Base-by-base conservation (phyloP, 371 early-diverging fungal species). In the Zopfochytrium polystomum region DNA sequence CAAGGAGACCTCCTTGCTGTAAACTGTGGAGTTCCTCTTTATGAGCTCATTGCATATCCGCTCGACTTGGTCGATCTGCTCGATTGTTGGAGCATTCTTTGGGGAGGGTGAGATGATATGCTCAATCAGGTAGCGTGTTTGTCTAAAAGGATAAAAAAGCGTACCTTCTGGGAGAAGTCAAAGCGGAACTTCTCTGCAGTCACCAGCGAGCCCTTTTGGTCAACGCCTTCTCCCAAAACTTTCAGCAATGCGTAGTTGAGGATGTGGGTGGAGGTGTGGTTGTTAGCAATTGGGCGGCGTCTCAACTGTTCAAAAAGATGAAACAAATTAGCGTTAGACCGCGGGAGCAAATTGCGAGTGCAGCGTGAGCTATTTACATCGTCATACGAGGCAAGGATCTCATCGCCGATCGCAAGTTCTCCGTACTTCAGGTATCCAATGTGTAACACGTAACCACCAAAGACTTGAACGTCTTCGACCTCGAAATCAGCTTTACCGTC, bases 191-290 rank as follows among this genome's bases (percentile, higher is more conserved):
- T 96, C 64, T 96, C 96, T 34, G 92, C 88, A 20, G 98, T 88
- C 33, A 99, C 99, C 45, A 99, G 84, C 31, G 98, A 98, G 27
- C 99, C 99, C 78, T 91, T 92, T 79, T 99, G 99, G 65, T 95
- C 96, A 43, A 92, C 79, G 45, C 80, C 71, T 31, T 78, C 85
- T 34, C 85, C 86, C 44, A 95, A 72, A 4, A 92, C 86, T 63
- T 86, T 76, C 55, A 92, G 85, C 55, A 99, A 85, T 9, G 95
- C 96, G 79, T 79, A 93, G 87, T 99, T 98, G 52, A 99, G 87
- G 57, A 99, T 86, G 75, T 99, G 99, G 2, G 99, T 98, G 47
- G 86, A 90, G 38, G 99, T 93, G 79, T 99, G 99, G 83, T 99
- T 98, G 84, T 90, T 90, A 68, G 90, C 87, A 60, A 98, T 80